Conservation (phyloP, 2,329 filamentous ascomycete genomes). For the Penicillium freii region DNA sequence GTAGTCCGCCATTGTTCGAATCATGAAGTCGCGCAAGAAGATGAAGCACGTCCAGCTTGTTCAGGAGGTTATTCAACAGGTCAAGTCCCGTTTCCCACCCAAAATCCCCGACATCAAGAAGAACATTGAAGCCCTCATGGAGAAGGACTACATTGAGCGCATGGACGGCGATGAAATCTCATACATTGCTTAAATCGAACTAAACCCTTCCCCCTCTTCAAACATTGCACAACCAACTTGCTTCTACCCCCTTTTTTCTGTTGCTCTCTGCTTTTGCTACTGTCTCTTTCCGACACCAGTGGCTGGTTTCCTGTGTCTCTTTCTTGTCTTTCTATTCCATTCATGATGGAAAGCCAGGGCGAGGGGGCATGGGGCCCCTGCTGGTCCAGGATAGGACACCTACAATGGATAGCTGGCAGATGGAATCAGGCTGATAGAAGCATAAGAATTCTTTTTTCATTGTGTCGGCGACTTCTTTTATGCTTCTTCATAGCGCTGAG, state of each 20-base stretch:
- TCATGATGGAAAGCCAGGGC: background rate
- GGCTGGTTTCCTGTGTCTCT: background rate
- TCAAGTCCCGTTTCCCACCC: slow-evolving; percentile 86
- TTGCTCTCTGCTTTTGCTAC: background rate
- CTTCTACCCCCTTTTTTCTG: slow-evolving; percentile 9
- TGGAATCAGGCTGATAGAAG: slow-evolving; percentile 15
- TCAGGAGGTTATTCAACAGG: slow-evolving; percentile 92
- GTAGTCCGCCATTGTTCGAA: slow-evolving; percentile 95
- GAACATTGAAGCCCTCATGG: slow-evolving; percentile 95
- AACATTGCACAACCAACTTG: slow-evolving; percentile 10
- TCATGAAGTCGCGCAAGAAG: slow-evolving; percentile 99
- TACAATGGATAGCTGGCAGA: background rate
- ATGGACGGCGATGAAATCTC: slow-evolving; percentile 91
- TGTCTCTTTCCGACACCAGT: background rate
- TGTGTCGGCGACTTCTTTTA: slow-evolving; percentile 20
- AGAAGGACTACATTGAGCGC: slow-evolving; percentile 98
- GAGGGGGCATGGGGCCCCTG: background rate
- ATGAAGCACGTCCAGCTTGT: slow-evolving; percentile 97
- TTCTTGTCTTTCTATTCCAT: background rate
- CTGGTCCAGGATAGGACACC: background rate
- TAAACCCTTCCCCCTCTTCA: background rate
- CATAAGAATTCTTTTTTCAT: slow-evolving; percentile 15
- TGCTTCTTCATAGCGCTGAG: slow-evolving; percentile 30
- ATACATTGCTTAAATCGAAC: slow-evolving; percentile 71
- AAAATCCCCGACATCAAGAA: slow-evolving; percentile 98